Evolutionary conservation across 2,329 filamentous ascomycete species (phyloP), one percentile per base, ranked within the genome.

Genomic region (Ascochyta koolunga): DNA sequence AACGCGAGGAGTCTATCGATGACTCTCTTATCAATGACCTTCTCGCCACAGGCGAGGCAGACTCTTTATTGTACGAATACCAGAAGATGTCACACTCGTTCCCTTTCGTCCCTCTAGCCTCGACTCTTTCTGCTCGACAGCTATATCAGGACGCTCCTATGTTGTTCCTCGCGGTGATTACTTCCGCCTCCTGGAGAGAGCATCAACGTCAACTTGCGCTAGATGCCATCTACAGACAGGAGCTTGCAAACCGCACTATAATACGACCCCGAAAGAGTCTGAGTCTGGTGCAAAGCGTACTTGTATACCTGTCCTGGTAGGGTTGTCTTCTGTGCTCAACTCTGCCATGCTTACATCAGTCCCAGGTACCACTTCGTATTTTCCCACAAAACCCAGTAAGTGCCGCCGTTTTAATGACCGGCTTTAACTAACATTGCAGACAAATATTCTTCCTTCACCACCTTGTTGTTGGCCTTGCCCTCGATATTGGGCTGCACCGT

Each of bases 361-460:
- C 3, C 16, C 35, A 73, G 69, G 66, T 73, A 74, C 35, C 70
- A 73, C 32, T 74, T 70, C 25, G 58, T 71, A 0, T 72, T 72
- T 32, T 71, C 67, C 38, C 70, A 73, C 50, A 71, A 72, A 39
- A 72, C 70, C 7, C 69, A 74, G 45, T 69, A 70, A 13, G 50
- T 44, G 1, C 3, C 8, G 5, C 10, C 5, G 5, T 21, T 2
- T 2, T 4, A 11, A 11, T 33, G 16, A 24, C 18, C 2, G 13
- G 6, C 15, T 37, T 18, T 2, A 18, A 9, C 50, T 54, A n/a
- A 54, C 33, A 5, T 21, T 15, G 4, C 11, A 54, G 51, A 16
- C 51, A 54, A 32, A 70, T 67, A 15, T 70, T 69, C 38, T 68
- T 69, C 18, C 47, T 74, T 2, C 65, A 72, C 21, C 68, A 72